These are phyloP conservation scores for Picea abies DNA, from an alignment of 83 land plant genomes.

Conservation along the genomic window DNA sequence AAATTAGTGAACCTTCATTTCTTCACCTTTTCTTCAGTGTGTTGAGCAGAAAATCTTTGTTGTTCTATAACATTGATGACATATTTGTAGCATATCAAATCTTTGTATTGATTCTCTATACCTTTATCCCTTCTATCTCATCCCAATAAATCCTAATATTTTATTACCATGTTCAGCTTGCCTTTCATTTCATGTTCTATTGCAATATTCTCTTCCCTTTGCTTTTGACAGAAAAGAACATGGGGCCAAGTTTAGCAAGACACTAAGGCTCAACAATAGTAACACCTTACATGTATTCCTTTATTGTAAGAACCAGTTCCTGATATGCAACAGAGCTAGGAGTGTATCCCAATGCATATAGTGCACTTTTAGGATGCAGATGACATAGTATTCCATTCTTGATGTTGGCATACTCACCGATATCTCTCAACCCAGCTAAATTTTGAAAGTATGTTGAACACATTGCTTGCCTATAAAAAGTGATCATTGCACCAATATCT, in stretches of 20 bases:
- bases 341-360: constrained; percentile 77
- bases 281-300: constrained; percentile 85
- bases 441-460: constrained; percentile 82
- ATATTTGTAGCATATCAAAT: too few relatives aligned
- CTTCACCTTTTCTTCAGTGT: too few relatives aligned
- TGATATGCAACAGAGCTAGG: constrained; percentile 77
- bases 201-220: constrained; percentile 86
- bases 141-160: too few relatives aligned
- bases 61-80: too few relatives aligned
- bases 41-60: too few relatives aligned
- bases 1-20: too few relatives aligned
- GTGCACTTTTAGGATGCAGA: constrained; percentile 80
- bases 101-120: too few relatives aligned
- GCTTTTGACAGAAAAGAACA: constrained; percentile 95
- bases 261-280: constrained; percentile 89
- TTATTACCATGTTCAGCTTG: constrained; percentile 39
- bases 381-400: constrained; percentile 84
- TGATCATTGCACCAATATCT: constrained; percentile 85
- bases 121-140: too few relatives aligned
- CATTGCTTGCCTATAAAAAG: constrained; percentile 71
- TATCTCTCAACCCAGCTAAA: constrained; percentile 71
- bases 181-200: constrained; percentile 99
- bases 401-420: constrained; percentile 80
- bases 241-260: constrained; percentile 96
- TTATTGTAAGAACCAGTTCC: constrained; percentile 66